Base-by-base conservation (phyloP, 345 rosid species). In the Gossypium stocksii region DNA sequence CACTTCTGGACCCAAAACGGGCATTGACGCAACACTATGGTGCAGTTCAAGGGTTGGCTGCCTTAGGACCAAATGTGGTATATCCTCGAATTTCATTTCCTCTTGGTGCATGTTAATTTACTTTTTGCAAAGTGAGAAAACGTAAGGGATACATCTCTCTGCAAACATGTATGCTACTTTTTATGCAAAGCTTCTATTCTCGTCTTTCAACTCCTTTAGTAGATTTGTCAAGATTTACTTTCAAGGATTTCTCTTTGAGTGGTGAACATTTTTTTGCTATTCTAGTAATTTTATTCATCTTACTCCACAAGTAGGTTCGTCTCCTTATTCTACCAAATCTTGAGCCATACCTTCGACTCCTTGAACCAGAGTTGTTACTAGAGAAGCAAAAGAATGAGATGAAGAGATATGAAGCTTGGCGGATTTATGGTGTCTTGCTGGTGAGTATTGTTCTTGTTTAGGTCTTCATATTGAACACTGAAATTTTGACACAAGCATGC, bases 391-490 rank as follows among this genome's bases (percentile, higher is more conserved):
- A 88, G 83, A 95, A 93, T 80, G 94, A 85, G 85, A 78, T 88
- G 80, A 93, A 95, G 88, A 89, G 91, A 83, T 85, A 86, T 71
- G 98, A 95, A 84, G 98, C 97, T 68, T 91, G 98, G 97, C 97
- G 84, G 61, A 92, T 95, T 62, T 93, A 91, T 83, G 94, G 93
- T 76, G 97, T 96, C 45, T 78, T 93, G 79, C 74, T 90, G 90
- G 98, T 93, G 76, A 86, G 90, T 83, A 25, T 17, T 61, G 62
- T 29, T 74, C 51, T 66, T 54, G 74, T 67, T 65, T 20, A 57
- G 49, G 58, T 66, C 66, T 75, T 74, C 62, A 70, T 56, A 25
- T 62, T 34, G 62, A 9, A 48, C 65, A 71, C 68, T 25, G 48
- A 65, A 61, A 4, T 49, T 69, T 63, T 67, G 15, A 46, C 56